Evolutionary conservation across 2,329 filamentous ascomycete genomes (phyloP), one percentile per base, ranked within the genome.

Genomic region (Pseudogymnoascus sp.): DNA sequence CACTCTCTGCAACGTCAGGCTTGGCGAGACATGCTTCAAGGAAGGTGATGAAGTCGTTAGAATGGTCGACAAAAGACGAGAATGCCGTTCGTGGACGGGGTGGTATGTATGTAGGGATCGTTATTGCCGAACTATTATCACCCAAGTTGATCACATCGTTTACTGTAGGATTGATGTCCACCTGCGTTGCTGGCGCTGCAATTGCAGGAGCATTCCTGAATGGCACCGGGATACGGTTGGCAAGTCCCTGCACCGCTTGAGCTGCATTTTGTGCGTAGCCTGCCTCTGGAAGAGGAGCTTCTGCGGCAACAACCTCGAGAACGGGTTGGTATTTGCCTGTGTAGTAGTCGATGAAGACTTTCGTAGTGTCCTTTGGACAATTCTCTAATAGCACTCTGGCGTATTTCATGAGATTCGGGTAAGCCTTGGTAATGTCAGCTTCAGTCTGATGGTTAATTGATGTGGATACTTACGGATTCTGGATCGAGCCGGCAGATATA

Each of bases 31-130:
- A 93, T 4, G 92, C 91, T 75, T 99, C 93, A 0, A 99, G 81
- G 72, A 99, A 99, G 14, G 86, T 79, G 66, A 98, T 93, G 70
- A 99, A 98, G 71, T 97, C 88, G 64, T 93, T 85, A 0, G 95
- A 84, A 72, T 97, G 93, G 70, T 97, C 93, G 65, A 99, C 93
- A 71, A 99, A 99, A 0, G 91, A 93, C 1, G 95, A 97, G 71
- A 99, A 99, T 0, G 95, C 93, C 1, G 89, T 92, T 65, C 93
- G 82, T 4, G 95, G 93, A 64, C 89, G 89, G 0, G 95, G 93
- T 2, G 89, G 82, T 4, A 84, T 86, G 75, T 99, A 99, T 67
- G 84, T 82, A 3, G 79, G 78, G 3, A 76, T 70, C 82, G 71
- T 19, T 16, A 24, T 8, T 19, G 28, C 33, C 10, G 16, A 31